Percentiles rank a stretch among this genome's conserved stretches.
phyloP scores from a whole-genome alignment of 2,329 filamentous ascomycete species.

The Aspergillus melleus region DNA sequence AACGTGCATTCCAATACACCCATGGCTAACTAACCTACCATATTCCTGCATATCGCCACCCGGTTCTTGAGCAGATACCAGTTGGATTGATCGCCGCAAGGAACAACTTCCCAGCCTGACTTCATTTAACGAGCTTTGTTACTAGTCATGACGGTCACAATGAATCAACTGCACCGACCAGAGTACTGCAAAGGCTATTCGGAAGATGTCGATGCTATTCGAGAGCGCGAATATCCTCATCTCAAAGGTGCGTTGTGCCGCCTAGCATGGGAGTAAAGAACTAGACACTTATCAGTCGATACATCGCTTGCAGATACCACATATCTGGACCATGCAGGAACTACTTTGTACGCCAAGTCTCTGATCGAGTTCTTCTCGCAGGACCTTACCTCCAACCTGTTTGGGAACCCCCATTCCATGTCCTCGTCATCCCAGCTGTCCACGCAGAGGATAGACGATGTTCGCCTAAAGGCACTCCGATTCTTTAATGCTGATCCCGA shows the following conservation, averaged over 20 bases:
- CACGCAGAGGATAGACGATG: slow-evolving; percentile 72
- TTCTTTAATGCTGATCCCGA: slow-evolving; percentile 81
- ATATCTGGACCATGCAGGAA: slow-evolving; percentile 95
- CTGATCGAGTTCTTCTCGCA: slow-evolving; percentile 74
- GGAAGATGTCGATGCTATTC: slow-evolving; percentile 49
- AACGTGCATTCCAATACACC: background rate
- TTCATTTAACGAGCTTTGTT: background rate
- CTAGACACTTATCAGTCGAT: background rate
- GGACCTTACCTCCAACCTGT: slow-evolving; percentile 77
- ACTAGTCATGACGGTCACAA: slow-evolving; percentile 2
- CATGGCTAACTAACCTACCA: background rate
- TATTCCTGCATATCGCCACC: background rate
- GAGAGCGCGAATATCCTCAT: slow-evolving; percentile 49
- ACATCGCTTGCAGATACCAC: slow-evolving; percentile 56
- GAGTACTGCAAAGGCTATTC: slow-evolving; percentile 38
- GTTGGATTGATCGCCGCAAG: background rate
- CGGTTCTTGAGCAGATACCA: background rate
- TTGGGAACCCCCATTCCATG: slow-evolving; percentile 89
- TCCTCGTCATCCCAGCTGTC: slow-evolving; percentile 78
- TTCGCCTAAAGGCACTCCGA: slow-evolving; percentile 67
- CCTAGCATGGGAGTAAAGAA: background rate
- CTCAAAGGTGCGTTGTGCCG: slow-evolving; percentile 34
- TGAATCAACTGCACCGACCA: slow-evolving; percentile 1
- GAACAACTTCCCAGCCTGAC: background rate
- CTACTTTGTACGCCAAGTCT: slow-evolving; percentile 78